phyloP scores from a whole-genome alignment of 2,329 filamentous ascomycete species.

The Emergomyces pasteurianus region DNA sequence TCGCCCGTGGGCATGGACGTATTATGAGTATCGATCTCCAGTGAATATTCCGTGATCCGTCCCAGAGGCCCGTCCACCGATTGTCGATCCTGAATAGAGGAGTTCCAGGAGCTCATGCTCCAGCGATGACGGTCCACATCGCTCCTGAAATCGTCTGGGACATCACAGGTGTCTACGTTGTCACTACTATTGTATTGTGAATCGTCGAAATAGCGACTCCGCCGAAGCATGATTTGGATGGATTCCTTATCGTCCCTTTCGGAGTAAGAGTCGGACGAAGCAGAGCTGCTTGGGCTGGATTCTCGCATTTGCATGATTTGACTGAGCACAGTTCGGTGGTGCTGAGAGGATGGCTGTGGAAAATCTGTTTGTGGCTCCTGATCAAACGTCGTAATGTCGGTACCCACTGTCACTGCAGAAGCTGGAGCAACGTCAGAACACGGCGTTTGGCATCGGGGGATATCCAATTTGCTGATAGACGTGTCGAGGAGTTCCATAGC shows the following conservation, averaged over 20 bases:
- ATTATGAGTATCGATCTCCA: constrained; percentile 9
- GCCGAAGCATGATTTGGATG: constrained; percentile 43
- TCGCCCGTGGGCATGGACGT: constrained; percentile 2
- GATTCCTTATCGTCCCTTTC: constrained; percentile 40
- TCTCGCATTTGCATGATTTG: constrained; percentile 40
- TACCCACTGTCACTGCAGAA: constrained; percentile 52
- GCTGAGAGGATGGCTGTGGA: constrained; percentile 21
- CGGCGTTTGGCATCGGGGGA: constrained; percentile 7
- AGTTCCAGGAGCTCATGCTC: constrained; percentile 36
- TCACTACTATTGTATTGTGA: constrained; percentile 19
- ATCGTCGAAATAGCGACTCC: constrained; percentile 32
- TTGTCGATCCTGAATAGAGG: constrained; percentile 26
- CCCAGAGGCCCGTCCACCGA: constrained; percentile 25
- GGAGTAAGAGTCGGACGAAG: constrained; percentile 22
- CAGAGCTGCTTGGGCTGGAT: constrained; percentile 29
- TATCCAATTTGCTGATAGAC: background rate
- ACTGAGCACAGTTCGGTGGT: constrained; percentile 33
- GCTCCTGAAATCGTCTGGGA: constrained; percentile 3
- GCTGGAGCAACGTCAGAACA: constrained; percentile 38
- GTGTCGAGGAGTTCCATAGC: background rate
- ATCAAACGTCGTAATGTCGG: constrained; percentile 52
- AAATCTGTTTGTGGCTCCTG: constrained; percentile 55
- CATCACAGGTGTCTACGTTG: constrained; percentile 19
- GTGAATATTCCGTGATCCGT: constrained; percentile 25
- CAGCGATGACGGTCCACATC: constrained; percentile 21